Conservation (phyloP, 805 yeast species). For the Naumovozyma castellii region DNA sequence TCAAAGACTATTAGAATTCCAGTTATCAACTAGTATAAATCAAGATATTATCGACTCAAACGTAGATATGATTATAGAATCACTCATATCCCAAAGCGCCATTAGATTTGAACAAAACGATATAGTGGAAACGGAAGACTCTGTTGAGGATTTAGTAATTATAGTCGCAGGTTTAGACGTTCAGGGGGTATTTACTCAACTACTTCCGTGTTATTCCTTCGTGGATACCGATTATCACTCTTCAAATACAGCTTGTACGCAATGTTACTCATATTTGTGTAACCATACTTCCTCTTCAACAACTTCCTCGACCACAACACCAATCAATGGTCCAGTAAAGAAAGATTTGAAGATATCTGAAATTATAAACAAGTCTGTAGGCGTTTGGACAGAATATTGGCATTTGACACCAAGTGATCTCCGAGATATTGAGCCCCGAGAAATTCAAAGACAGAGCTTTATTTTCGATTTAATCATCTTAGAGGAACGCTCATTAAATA, state of each 20-base stretch:
- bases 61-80: slow-evolving; percentile 39
- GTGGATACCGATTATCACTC: slow-evolving; percentile 30
- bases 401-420: slow-evolving; percentile 46
- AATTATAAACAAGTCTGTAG: slow-evolving; percentile 29
- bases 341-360: slow-evolving; percentile 28
- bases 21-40: slow-evolving; percentile 40
- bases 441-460: slow-evolving; percentile 60
- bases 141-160: slow-evolving; percentile 25
- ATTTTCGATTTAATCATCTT: slow-evolving; percentile 64
- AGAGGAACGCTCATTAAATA: slow-evolving; percentile 60
- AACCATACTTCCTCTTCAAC: slow-evolving; percentile 3
- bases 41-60: slow-evolving; percentile 41
- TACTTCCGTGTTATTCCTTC: slow-evolving; percentile 30
- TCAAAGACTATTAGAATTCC: slow-evolving; percentile 41
- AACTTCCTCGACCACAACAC: slow-evolving; percentile 5
- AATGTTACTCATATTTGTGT: slow-evolving; percentile 37
- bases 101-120: slow-evolving; percentile 25
- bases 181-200: slow-evolving; percentile 29
- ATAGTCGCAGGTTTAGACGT: slow-evolving; percentile 30
- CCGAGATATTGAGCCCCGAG: slow-evolving; percentile 38
- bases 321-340: slow-evolving; percentile 10
- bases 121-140: slow-evolving; percentile 16
- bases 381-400: slow-evolving; percentile 64
- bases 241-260: slow-evolving; percentile 33
- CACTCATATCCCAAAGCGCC: slow-evolving; percentile 36